phyloP scores from a whole-genome alignment of 768 basidiomycete species.

The Symmetrospora coprosmae region DNA sequence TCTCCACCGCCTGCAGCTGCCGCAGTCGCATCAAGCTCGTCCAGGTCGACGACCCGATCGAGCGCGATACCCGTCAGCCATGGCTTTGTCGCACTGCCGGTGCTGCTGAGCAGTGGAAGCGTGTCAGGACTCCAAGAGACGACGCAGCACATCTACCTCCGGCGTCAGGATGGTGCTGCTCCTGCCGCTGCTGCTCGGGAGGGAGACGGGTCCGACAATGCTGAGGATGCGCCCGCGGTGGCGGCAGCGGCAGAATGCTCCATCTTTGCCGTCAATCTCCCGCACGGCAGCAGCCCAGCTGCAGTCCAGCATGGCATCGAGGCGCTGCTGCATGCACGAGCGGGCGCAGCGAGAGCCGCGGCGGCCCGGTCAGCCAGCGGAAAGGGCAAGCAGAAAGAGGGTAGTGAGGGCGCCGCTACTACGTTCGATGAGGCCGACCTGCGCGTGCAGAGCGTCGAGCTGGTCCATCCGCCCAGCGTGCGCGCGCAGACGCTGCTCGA shows the following conservation, averaged over 20 bases:
- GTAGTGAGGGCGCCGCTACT: background rate
- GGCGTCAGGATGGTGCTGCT: background rate
- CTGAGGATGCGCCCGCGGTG: background rate
- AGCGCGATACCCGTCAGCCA: background rate
- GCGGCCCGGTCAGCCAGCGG: background rate
- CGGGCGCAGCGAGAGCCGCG: background rate
- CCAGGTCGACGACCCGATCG: background rate
- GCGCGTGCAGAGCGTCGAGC: background rate
- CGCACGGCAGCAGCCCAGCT: background rate
- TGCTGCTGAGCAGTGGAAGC: background rate
- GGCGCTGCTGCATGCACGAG: background rate
- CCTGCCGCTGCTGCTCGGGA: background rate
- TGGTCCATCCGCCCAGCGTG: background rate
- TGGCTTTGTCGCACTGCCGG: conserved; percentile 4
- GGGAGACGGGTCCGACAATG: background rate
- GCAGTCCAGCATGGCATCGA: conserved; percentile 7
- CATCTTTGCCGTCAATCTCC: conserved; percentile 18
- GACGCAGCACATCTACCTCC: conserved; percentile 11
- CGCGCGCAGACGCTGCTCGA: background rate
- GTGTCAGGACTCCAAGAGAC: background rate
- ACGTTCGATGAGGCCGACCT: background rate
- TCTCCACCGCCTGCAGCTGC: background rate
- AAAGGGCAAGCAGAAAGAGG: conserved; percentile 6
- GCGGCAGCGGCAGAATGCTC: background rate
- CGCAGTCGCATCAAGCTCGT: background rate